phyloP scores from a whole-genome alignment of 1,139 yeast species.

The Taphrina betulina region DNA sequence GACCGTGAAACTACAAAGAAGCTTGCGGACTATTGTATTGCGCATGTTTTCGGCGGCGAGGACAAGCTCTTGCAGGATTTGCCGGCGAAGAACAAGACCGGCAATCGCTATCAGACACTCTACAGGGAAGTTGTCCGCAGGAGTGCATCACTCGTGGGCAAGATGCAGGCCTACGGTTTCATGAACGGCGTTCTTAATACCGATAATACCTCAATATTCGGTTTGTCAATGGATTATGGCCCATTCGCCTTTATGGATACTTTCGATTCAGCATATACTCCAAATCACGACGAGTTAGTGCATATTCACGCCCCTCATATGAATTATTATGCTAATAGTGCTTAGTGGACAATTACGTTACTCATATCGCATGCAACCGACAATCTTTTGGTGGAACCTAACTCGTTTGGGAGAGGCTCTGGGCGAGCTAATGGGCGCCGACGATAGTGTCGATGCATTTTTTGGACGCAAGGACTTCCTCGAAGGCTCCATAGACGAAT shows the following conservation, averaged over 20 bases:
- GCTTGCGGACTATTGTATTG: slow-evolving; percentile 71
- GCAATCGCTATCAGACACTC: slow-evolving; percentile 67
- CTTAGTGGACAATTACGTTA: slow-evolving; percentile 70
- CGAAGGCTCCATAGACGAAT: slow-evolving; percentile 48
- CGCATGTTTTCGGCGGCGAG: slow-evolving; percentile 56
- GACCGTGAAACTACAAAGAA: slow-evolving; percentile 62
- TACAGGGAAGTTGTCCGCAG: slow-evolving; percentile 64
- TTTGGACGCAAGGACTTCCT: slow-evolving; percentile 40
- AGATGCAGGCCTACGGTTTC: slow-evolving; percentile 90
- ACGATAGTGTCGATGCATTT: slow-evolving; percentile 49
- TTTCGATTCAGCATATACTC: slow-evolving; percentile 77
- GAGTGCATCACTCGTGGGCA: slow-evolving; percentile 76
- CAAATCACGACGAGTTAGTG: slow-evolving; percentile 60
- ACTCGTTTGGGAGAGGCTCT: slow-evolving; percentile 80
- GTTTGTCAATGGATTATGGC: slow-evolving; percentile 88
- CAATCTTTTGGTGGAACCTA: slow-evolving; percentile 91
- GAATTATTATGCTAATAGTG: not conserved
- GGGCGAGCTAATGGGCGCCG: slow-evolving; percentile 68
- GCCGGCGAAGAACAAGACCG: slow-evolving; percentile 39
- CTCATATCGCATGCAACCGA: slow-evolving; percentile 77
- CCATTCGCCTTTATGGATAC: slow-evolving; percentile 88
- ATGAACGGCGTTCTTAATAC: slow-evolving; percentile 92
- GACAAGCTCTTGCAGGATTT: slow-evolving; percentile 40
- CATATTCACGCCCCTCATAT: not conserved
- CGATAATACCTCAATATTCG: slow-evolving; percentile 84